Conservation (phyloP, 306 rosid species). For the Vigna reflexopilosa region DNA sequence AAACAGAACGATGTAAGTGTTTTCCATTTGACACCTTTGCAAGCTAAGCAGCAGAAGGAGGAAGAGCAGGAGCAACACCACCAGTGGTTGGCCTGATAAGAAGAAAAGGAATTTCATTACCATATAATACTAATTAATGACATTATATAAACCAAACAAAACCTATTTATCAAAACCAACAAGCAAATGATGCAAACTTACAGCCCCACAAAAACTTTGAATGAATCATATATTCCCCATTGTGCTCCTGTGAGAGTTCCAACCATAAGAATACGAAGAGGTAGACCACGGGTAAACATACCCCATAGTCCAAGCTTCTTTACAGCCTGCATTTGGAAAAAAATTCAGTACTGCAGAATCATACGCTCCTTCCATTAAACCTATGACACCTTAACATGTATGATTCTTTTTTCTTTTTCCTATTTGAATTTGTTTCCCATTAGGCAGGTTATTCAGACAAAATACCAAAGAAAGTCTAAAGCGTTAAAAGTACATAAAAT, state of each 20-base stretch:
- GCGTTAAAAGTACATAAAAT: not conserved
- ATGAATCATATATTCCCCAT: slow-evolving; percentile 92
- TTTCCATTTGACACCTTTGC: slow-evolving; percentile 39
- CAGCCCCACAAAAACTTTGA: slow-evolving; percentile 95
- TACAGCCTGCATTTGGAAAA: slow-evolving; percentile 65
- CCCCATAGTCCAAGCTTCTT: slow-evolving; percentile 84
- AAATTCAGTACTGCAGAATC: not conserved
- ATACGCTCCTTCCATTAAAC: not conserved
- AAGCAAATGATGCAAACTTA: slow-evolving; percentile 53
- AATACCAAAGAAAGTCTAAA: not conserved
- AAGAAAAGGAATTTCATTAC: slow-evolving; percentile 21
- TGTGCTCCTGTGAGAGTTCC: slow-evolving; percentile 97
- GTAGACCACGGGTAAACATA: slow-evolving; percentile 90
- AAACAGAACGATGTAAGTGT: slow-evolving; percentile 25
- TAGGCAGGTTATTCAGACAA: not conserved
- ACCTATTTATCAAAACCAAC: not conserved
- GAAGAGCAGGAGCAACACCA: slow-evolving; percentile 64
- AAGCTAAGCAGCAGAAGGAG: slow-evolving; percentile 46
- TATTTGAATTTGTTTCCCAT: no score
- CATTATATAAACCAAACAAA: not conserved
- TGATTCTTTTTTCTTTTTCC: not conserved
- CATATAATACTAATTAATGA: not conserved
- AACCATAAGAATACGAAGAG: slow-evolving; percentile 93
- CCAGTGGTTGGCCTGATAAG: slow-evolving; percentile 88
- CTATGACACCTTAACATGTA: not conserved